Percentiles rank a stretch among this genome's conserved stretches.
Evolutionary conservation across 73 alveolate species (phyloP).

Genomic region (Paramecium caudatum): DNA sequence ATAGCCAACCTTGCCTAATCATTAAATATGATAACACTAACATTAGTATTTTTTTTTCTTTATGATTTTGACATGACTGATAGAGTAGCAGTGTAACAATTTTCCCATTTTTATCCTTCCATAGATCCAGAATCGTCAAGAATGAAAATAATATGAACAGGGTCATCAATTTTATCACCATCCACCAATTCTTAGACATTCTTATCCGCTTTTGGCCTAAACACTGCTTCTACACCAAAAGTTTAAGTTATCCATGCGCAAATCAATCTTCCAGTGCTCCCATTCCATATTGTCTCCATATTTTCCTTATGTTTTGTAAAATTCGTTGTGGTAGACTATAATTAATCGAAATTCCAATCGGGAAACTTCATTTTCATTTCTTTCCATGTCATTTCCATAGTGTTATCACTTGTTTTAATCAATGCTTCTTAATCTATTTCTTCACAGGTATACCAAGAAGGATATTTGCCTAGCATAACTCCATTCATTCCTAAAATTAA

Average conservation of each 20-base stretch:
- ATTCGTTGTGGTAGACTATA: too few species aligned
- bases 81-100: not conserved
- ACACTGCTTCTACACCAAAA: not conserved
- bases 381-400: not conserved
- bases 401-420: not conserved
- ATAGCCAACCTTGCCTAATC: not conserved
- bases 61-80: not conserved
- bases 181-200: too few species aligned
- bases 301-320: not conserved
- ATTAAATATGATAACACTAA: not conserved
- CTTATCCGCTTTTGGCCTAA: not conserved
- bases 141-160: constrained; percentile 22
- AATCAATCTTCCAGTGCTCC: not conserved
- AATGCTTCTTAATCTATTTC: too few species aligned
- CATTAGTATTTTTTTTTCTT: not conserved
- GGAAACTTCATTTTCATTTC: not conserved
- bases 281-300: not conserved
- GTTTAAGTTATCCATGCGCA: not conserved
- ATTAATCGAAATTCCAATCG: not conserved
- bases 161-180: too few species aligned
- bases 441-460: not conserved
- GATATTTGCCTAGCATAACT: not conserved
- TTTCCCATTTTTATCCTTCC: not conserved
- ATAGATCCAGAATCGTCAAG: not conserved
- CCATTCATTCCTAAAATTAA: not conserved